Percentiles rank a stretch among this genome's conserved stretches.
phyloP scores from a whole-genome alignment of 2,329 filamentous ascomycete genomes.

The Aspergillus ruber region DNA sequence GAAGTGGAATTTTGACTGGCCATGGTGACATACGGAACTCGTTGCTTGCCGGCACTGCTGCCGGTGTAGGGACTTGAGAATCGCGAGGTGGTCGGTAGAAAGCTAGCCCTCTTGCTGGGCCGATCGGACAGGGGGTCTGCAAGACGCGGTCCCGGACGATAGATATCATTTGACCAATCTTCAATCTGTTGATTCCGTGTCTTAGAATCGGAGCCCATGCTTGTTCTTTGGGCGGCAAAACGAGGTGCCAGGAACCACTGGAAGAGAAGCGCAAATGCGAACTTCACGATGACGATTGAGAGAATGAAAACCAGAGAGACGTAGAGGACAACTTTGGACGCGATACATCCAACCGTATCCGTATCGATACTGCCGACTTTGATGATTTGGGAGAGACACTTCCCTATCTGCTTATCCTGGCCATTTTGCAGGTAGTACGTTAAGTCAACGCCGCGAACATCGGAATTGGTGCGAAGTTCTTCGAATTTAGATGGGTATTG shows the following conservation, averaged over 20 bases:
- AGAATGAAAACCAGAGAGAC: conserved; percentile 88
- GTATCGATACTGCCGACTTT: conserved; percentile 95
- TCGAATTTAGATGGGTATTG: conserved; percentile 70
- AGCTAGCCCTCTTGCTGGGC: conserved; percentile 73
- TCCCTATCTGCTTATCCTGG: conserved; percentile 71
- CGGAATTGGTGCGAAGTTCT: conserved; percentile 63
- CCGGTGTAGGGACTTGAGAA: conserved; percentile 86
- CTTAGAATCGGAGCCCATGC: conserved; percentile 71
- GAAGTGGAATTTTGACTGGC: conserved; percentile 76
- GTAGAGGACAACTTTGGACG: conserved; percentile 93
- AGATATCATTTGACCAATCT: conserved; percentile 97
- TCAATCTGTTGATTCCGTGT: conserved; percentile 90
- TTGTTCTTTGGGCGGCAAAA: conserved; percentile 80
- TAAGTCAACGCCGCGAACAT: conserved; percentile 76
- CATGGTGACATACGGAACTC: conserved; percentile 79
- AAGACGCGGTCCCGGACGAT: conserved; percentile 77
- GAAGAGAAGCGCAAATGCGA: conserved; percentile 82
- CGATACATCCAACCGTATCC: conserved; percentile 93
- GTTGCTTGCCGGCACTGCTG: conserved; percentile 54
- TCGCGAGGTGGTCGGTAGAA: conserved; percentile 87
- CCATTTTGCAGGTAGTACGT: conserved; percentile 79
- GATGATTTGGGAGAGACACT: conserved; percentile 88
- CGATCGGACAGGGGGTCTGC: conserved; percentile 68
- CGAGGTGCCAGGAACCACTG: conserved; percentile 91
- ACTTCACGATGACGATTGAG: conserved; percentile 78